Percentiles rank a stretch among this genome's conserved stretches.
Evolutionary conservation across 106 monocot species (phyloP).

Genomic region (Acorus calamus): DNA sequence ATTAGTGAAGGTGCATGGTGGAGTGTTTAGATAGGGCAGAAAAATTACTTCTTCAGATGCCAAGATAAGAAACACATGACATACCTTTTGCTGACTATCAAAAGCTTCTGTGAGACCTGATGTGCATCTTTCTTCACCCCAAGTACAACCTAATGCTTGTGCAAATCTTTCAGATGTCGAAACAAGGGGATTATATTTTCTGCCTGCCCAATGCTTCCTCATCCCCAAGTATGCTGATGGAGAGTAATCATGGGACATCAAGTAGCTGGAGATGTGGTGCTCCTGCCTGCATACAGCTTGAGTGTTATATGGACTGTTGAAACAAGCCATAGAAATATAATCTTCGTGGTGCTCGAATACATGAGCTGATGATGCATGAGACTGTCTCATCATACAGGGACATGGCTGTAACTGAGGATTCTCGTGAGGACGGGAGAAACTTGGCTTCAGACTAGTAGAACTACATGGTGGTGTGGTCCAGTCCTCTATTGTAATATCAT

Average conservation of each 20-base stretch:
- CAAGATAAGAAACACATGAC: neutral
- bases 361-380: constrained; percentile 26
- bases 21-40: no score
- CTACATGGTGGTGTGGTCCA: constrained; percentile 23
- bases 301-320: constrained; percentile 14
- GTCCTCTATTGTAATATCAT: constrained; percentile 83
- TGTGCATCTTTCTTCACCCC: constrained; percentile 6
- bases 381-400: constrained; percentile 8
- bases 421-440: constrained; percentile 10
- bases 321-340: constrained; percentile 26
- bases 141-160: constrained; percentile 11
- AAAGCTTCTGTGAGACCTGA: constrained; percentile 9
- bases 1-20: no score
- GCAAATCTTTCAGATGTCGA: constrained; percentile 23
- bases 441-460: constrained; percentile 15
- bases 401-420: constrained; percentile 5
- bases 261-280: constrained; percentile 49
- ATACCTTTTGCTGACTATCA: constrained; percentile 16
- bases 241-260: constrained; percentile 33
- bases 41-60: neutral
- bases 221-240: constrained; percentile 11
- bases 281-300: constrained; percentile 38
- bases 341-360: constrained; percentile 50
- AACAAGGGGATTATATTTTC: constrained; percentile 8
- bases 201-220: constrained; percentile 8